Percentiles rank a stretch among this genome's conserved stretches.
Evolutionary conservation across 768 basidiomycete genomes (phyloP).

Genomic region (Calocybe cyanea): DNA sequence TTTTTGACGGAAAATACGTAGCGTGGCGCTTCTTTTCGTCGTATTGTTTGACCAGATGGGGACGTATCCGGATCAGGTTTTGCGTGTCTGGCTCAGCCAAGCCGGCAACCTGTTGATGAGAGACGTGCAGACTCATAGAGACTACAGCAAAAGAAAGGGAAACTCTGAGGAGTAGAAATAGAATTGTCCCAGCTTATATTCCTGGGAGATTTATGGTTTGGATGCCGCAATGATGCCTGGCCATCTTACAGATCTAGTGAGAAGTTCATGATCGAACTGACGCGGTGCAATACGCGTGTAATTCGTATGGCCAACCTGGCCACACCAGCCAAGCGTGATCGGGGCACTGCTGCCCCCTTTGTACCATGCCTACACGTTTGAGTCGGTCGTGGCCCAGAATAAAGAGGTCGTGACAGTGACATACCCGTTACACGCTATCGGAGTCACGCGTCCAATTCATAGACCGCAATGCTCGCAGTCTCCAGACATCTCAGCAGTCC

Average conservation of each 20-base stretch:
- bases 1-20: constrained; percentile 28
- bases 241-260: neutral
- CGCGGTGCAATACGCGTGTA: neutral
- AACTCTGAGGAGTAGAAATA: neutral
- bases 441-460: neutral
- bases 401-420: neutral
- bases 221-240: no score
- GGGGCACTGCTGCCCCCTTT: constrained; percentile 5
- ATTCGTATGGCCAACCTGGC: constrained; percentile 1
- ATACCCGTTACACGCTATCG: neutral
- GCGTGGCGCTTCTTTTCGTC: constrained; percentile 28
- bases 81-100: constrained; percentile 1
- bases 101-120: constrained; percentile 12
- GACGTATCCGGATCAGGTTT: constrained; percentile 1
- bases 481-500: neutral
- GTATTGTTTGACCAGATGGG: constrained; percentile 6
- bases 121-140: constrained; percentile 14
- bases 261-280: constrained; percentile 1
- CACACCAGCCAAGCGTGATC: constrained; percentile 2
- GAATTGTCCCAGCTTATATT: neutral
- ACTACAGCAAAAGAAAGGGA: no score
- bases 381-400: neutral
- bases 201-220: no score
- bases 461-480: constrained; percentile 7
- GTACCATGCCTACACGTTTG: neutral